Percentiles rank a stretch among this genome's conserved stretches.
Conservation (phyloP, 768 basidiomycete genomes). For the Termitomyces eurrhizus region DNA sequence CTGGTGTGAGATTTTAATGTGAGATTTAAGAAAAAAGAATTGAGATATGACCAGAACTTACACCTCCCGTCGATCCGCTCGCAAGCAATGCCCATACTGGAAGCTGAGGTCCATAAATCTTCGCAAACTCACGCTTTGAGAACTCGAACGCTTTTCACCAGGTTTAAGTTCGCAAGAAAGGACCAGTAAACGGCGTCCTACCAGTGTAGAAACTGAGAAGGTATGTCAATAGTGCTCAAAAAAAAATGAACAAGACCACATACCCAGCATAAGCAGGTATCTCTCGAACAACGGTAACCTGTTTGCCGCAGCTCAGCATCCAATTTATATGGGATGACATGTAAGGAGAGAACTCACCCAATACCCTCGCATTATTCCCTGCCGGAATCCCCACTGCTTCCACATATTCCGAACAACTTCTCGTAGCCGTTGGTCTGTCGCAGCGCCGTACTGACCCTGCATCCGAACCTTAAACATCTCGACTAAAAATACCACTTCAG, state of each 20-base stretch:
- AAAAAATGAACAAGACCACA: constrained; percentile 18
- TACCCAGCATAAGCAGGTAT: constrained; percentile 95
- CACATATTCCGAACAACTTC: constrained; percentile 80
- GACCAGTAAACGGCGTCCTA: neutral
- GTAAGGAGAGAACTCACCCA: constrained; percentile 57
- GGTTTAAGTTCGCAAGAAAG: constrained; percentile 35
- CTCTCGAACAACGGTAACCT: constrained; percentile 90
- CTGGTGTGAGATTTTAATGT: constrained; percentile 25
- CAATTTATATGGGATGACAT: neutral
- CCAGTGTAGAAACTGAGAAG: constrained; percentile 40
- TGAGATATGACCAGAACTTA: constrained; percentile 33
- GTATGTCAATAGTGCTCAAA: neutral
- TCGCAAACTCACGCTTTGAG: constrained; percentile 72
- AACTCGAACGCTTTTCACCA: constrained; percentile 81
- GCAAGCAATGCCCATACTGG: constrained; percentile 85
- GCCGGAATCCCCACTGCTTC: constrained; percentile 76
- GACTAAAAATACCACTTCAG: constrained; percentile 40
- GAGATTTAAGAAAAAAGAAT: neutral
- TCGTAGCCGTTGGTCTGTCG: constrained; percentile 73
- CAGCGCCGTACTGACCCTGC: constrained; percentile 91
- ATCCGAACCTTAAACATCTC: constrained; percentile 99
- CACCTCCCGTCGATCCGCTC: constrained; percentile 81
- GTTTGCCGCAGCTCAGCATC: no score
- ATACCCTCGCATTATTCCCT: constrained; percentile 94
- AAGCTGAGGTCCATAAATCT: constrained; percentile 58